Evolutionary conservation across 768 basidiomycete species (phyloP), one percentile per base, ranked within the genome.

Genomic region (Boletus reticuloceps): DNA sequence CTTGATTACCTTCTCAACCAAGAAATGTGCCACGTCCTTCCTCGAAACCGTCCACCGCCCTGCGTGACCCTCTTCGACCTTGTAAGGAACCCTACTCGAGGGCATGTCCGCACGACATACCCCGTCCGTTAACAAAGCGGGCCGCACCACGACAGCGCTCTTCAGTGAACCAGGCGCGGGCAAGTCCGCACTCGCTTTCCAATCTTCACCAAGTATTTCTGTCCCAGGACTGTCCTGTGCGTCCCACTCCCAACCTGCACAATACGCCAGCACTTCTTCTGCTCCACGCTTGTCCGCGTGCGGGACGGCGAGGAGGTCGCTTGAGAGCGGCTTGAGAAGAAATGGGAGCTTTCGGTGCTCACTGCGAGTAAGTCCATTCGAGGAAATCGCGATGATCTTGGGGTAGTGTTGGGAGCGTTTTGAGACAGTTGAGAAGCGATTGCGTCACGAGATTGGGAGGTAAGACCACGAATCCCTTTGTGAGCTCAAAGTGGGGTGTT

Each of bases 11-110:
- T 69, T 74, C 46, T 85, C 78, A 5, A 76, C 79, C 14, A 88
- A 62, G 67, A 88, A 88, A 71, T 88, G 84, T 1, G 81, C 83
- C 2, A 85, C 82, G 63, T 89, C 86, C 60, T 72, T 75, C 62
- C 86, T 76, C 37, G 85, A 84, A 5, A 89, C 64, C n/a, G 78
- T 79, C 63, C 76, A 88, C 5, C 72, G 73, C 13, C 66, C 54
- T 4, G 34, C 7, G 12, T 81, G 12, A n/a, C 65, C 71, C 32
- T 75, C 79, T 13, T 69, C 72, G 11, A 77, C 76, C 20, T 72
- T 62, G 65, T 86, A 87, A 0, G 75, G 63, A 14, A 11, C 38
- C 22, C 16, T 25, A 1, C 51, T 31, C 4, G 54, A 41, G 45
- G n/a, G 0, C 5, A 36, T 62, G 25, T 69, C 67, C 8, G 56